Percentiles rank a stretch among this genome's conserved stretches.
Conservation (phyloP, 2,329 filamentous ascomycete species). For the Cladorrhinum sp. region DNA sequence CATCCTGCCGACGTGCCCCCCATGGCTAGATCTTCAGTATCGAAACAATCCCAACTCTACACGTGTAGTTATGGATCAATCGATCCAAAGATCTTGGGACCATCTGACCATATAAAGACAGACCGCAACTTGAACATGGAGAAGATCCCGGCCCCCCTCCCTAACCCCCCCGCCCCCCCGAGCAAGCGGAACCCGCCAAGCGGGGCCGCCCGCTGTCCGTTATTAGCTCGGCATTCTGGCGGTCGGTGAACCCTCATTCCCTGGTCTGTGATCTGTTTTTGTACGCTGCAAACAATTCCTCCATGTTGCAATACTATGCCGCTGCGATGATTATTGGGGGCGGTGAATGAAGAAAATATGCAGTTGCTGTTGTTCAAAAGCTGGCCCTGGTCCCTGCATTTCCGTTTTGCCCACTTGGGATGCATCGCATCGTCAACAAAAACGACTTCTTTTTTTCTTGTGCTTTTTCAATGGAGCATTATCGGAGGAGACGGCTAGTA, state of each 20-base stretch:
- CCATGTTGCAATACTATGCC: neutral
- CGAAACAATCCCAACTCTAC: neutral
- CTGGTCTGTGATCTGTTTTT: neutral
- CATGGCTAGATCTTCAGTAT: neutral
- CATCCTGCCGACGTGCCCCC: neutral
- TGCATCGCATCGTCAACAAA: neutral
- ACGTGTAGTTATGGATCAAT: neutral
- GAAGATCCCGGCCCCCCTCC: neutral
- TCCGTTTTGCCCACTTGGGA: neutral
- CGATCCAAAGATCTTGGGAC: neutral
- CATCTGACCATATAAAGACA: neutral
- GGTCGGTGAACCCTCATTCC: neutral
- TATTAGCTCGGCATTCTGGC: neutral
- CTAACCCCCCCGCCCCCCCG: too few relatives aligned
- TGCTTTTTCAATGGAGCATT: neutral
- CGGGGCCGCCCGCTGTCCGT: neutral
- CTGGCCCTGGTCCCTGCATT: neutral
- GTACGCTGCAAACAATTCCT: neutral
- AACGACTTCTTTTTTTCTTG: neutral
- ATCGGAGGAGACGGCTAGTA: neutral
- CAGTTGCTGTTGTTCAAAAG: neutral
- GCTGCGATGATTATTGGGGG: neutral
- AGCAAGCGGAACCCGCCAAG: neutral
- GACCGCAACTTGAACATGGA: neutral
- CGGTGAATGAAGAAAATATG: neutral